Evolutionary conservation across 495 filamentous ascomycete genomes (phyloP).

Genomic region (Aspergillus affinis): DNA sequence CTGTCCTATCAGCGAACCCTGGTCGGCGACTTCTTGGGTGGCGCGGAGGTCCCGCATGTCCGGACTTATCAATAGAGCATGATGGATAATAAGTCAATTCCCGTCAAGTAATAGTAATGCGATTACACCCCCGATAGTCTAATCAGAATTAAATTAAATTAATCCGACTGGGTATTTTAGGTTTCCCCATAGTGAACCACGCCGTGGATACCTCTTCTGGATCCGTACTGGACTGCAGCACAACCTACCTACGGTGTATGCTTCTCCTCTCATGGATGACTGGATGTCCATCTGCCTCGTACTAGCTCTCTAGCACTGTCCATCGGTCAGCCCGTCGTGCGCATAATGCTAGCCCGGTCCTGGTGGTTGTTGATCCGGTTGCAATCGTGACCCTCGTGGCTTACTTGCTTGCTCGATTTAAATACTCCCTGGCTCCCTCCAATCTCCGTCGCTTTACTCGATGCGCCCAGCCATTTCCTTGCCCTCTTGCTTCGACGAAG

Average conservation of each 20-base stretch:
- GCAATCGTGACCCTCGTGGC: no score
- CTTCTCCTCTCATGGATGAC: no score
- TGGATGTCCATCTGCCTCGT: not conserved
- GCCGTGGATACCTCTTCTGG: not conserved
- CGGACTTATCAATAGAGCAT: constrained; percentile 7
- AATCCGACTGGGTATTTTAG: constrained; percentile 3
- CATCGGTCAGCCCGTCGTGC: constrained; percentile 1
- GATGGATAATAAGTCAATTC: not conserved
- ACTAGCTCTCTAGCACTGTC: not conserved
- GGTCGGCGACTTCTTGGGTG: not conserved
- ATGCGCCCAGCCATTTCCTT: not conserved
- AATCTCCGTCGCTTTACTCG: not conserved
- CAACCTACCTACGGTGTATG: no score
- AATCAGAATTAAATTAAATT: constrained; percentile 3
- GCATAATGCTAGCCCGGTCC: not conserved
- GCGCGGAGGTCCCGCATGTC: constrained; percentile 7
- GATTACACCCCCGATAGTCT: not conserved
- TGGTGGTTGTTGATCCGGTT: not conserved
- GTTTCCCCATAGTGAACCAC: constrained; percentile 3
- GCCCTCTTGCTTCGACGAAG: not conserved
- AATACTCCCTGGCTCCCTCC: not conserved
- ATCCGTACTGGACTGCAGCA: no score
- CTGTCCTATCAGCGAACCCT: not conserved
- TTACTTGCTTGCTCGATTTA: not conserved
- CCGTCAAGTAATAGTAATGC: constrained; percentile 6